A percentile compares a stretch with the other conserved stretches of the same genome.
Evolutionary conservation across 768 basidiomycete species (phyloP).

Genomic region (Hypholoma fasciculare): DNA sequence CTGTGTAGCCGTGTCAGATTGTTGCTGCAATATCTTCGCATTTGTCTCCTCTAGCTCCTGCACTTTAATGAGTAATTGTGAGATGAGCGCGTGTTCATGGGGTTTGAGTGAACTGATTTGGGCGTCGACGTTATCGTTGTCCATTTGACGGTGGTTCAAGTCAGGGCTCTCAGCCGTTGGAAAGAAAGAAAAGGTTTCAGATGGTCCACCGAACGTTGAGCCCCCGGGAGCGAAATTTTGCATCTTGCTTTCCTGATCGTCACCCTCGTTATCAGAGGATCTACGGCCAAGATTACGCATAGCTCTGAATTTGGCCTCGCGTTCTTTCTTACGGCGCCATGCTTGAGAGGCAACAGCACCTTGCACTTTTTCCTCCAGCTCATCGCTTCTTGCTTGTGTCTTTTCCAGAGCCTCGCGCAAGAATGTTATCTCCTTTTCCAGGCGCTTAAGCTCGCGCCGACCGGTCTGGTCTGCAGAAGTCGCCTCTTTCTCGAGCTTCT

Average conservation of each 20-base stretch:
- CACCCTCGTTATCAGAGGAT: too few species aligned
- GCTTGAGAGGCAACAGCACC: slow-evolving; percentile 42
- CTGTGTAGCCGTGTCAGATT: slow-evolving; percentile 58
- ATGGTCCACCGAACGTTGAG: slow-evolving; percentile 36
- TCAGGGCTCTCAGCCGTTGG: slow-evolving; percentile 23
- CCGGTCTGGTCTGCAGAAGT: slow-evolving; percentile 64
- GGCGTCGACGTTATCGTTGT: neutral
- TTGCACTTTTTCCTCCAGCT: slow-evolving; percentile 68
- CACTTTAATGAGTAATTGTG: slow-evolving; percentile 73
- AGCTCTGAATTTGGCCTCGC: slow-evolving; percentile 54
- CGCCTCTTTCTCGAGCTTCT: slow-evolving; percentile 74
- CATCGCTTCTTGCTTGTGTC: slow-evolving; percentile 68
- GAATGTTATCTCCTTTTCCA: slow-evolving; percentile 80
- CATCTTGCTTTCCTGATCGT: slow-evolving; percentile 16
- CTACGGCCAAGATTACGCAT: slow-evolving; percentile 42
- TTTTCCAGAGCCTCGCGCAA: slow-evolving; percentile 77
- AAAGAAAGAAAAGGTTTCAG: slow-evolving; percentile 27
- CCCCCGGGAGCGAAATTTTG: slow-evolving; percentile 66
- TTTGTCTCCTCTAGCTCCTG: slow-evolving; percentile 78
- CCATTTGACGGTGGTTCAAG: neutral
- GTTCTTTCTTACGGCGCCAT: slow-evolving; percentile 46
- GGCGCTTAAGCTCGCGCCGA: slow-evolving; percentile 62
- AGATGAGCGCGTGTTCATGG: slow-evolving; percentile 59
- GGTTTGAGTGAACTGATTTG: slow-evolving; percentile 24
- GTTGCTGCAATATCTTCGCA: slow-evolving; percentile 61